Base-by-base conservation (phyloP, 331 rosid species). In the Erythrophleum ivorense region DNA sequence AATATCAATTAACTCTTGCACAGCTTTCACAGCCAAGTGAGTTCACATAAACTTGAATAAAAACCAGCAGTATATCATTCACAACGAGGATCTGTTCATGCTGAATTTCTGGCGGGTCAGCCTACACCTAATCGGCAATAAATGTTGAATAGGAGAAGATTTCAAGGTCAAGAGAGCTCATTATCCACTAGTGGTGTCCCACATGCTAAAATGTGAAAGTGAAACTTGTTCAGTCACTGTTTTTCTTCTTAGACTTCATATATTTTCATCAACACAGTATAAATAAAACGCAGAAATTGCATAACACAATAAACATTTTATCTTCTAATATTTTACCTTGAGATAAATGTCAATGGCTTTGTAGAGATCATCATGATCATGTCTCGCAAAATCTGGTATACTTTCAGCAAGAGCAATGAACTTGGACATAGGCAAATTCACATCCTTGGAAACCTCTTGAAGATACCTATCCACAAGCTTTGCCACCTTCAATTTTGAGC, bases 361-460 rank as follows among this genome's bases (percentile, higher is more conserved):
- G 92, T 96, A 96, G 84, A 96, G 92, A 69, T 96, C 97, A 85
- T 96, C 99, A 84, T 96, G 99, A 64, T 96, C 98, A 71, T 85
- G 87, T 86, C 99, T 92, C 18, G 98, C 92, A 80, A 96, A 96
- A 59, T 88, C 98, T 43, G 97, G 99, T 54, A 96, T 84, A 45
- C 93, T 80, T 81, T 91, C 94, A 76, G 99, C 94, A 54, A 96
- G 85, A 52, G 91, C 86, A 81, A 91, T 84, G 86, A 96, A 96
- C 81, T 94, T 96, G 0, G 91, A 85, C 78, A 96, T 83, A 0
- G 90, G 87, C 84, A 96, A 87, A 84, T 92, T 94, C 43, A 75
- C 86, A 80, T 96, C 99, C 67, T 89, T 85, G 31, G 95, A 92
- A 84, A 96, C 89, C 88, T 92, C 94, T 73, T 92, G 97, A 77